Conservation (phyloP, 768 basidiomycete species). For the Melanogaster broomeanus region DNA sequence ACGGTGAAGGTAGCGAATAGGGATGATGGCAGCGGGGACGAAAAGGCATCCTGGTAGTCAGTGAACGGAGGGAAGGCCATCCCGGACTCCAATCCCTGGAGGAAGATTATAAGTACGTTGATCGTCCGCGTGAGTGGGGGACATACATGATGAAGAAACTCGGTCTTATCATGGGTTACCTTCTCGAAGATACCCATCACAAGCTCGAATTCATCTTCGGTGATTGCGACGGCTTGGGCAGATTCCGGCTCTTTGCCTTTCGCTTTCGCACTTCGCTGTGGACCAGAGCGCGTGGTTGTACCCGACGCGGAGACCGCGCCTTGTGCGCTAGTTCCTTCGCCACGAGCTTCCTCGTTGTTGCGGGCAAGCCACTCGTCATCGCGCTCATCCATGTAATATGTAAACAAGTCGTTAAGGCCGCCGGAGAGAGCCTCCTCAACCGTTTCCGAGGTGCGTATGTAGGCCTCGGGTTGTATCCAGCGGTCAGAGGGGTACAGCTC, state of each 20-base stretch:
- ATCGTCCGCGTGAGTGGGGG: neutral
- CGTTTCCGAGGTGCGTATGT: conserved; percentile 81
- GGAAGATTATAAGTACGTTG: neutral
- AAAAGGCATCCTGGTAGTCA: conserved; percentile 72
- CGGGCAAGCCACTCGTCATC: conserved; percentile 94
- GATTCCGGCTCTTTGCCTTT: conserved; percentile 85
- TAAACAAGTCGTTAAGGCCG: conserved; percentile 72
- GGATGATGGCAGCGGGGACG: conserved; percentile 54
- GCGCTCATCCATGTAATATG: conserved; percentile 94
- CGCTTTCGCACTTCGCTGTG: conserved; percentile 66
- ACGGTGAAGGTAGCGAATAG: conserved; percentile 69
- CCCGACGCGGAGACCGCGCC: conserved; percentile 59
- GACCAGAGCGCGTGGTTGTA: conserved; percentile 55
- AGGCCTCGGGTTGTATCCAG: conserved; percentile 79
- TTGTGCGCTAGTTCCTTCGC: conserved; percentile 82
- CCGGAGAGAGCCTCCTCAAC: conserved; percentile 72
- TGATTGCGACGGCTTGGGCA: conserved; percentile 61
- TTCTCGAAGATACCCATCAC: conserved; percentile 95
- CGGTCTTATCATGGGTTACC: conserved; percentile 84
- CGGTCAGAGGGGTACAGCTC: conserved; percentile 66
- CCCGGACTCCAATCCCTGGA: conserved; percentile 64
- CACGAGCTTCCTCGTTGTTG: conserved; percentile 84
- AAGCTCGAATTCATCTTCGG: conserved; percentile 92
- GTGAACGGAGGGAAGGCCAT: conserved; percentile 72
- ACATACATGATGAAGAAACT: conserved; percentile 88